Base-by-base conservation (phyloP, 331 rosid genomes). In the Pyrus hybrid region DNA sequence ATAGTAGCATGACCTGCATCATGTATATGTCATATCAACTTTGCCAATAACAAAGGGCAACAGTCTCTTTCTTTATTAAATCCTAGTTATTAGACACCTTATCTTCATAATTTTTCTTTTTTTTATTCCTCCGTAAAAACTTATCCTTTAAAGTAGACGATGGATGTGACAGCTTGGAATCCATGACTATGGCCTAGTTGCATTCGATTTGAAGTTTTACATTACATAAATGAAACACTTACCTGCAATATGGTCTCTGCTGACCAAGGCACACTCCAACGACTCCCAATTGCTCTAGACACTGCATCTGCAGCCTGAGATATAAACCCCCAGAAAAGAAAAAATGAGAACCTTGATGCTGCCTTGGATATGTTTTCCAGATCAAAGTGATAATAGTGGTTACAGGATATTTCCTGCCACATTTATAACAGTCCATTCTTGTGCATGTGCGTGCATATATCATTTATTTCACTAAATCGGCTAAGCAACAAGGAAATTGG, bases 1-100 rank as follows among this genome's bases (percentile, higher is more conserved):
- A 94, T 22, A 92, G 96, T 85, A 94, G 93, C 97, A 94, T 90
- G 80, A 94, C 99, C 97, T 94, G 91, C 86, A 81, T 26, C 83
- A 72, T 28, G 0, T 62, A 26, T 43, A 61, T 12, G 5, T 41
- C 60, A 61, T 13, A 73, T 35, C 63, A 35, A 20, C 32, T 61
- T 73, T 41, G 28, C 41, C 60, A 61, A 73, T 28, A 61, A 25
- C 60, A 47, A 43, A 43, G 21, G 51, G 33, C 18, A 37, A 25
- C 26, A 25, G 58, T 23, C 54, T 22, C 56, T 37, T 61, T 35
- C 22, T 21, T 29, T 32, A 18, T 43, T n/a, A 28, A 28, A 56
- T 35, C 70, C 72, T 37, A 12, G 37, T 14, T 32, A 29, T 25
- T 16, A 17, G 5, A 66, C 65, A 51, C 26, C 25, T 4, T 58